phyloP scores from a whole-genome alignment of 306 rosid species.

The Prosopis cineraria region DNA sequence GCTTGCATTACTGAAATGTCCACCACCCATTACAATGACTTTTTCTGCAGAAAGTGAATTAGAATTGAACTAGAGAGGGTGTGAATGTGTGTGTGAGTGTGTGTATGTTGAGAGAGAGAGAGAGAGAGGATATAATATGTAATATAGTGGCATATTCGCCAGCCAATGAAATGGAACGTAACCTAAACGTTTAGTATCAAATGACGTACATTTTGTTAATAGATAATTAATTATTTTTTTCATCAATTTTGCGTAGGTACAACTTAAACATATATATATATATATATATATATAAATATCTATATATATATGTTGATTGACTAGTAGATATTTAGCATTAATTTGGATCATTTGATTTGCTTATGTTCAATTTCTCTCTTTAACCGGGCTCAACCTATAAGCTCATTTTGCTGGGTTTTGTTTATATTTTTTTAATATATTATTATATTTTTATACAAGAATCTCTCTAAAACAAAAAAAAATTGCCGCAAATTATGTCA shows the following conservation, averaged over 20 bases:
- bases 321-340: no score
- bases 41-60: constrained; percentile 22
- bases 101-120: no score
- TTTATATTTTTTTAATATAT: no score
- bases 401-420: no score
- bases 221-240: background rate
- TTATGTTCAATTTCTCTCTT: background rate
- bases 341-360: background rate
- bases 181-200: constrained; percentile 36
- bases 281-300: no score
- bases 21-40: constrained; percentile 43
- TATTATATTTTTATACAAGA: no score
- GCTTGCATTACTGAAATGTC: constrained; percentile 49
- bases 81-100: background rate
- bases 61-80: constrained; percentile 23
- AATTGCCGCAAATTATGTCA: no score
- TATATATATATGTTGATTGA: no score
- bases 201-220: background rate
- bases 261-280: no score
- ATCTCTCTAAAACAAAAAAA: no score
- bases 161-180: constrained; percentile 1
- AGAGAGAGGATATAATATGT: no score
- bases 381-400: background rate
- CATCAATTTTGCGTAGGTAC: background rate
- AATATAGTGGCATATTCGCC: no score